phyloP scores from a whole-genome alignment of 805 yeast genomes.

The Starmerella davenportii region DNA sequence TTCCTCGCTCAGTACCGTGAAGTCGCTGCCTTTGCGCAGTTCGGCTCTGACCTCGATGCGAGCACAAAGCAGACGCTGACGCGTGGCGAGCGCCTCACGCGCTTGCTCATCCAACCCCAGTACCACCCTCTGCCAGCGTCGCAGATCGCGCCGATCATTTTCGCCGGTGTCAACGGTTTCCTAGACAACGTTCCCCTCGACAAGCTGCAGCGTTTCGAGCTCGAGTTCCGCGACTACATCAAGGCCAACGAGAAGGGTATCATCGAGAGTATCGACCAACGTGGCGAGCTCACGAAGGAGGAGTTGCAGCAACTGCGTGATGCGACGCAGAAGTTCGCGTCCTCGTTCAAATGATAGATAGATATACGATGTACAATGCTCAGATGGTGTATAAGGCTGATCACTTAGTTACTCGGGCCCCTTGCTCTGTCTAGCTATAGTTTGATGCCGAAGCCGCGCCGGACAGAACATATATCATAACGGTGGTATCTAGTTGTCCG shows the following conservation, averaged over 20 bases:
- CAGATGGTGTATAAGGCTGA: too few relatives aligned
- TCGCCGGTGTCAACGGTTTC: conserved; percentile 99
- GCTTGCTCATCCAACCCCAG: conserved; percentile 95
- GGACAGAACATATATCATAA: too few relatives aligned
- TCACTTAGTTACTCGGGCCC: too few relatives aligned
- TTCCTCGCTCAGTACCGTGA: conserved; percentile 99
- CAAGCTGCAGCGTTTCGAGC: conserved; percentile 81
- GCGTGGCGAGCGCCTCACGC: conserved; percentile 99
- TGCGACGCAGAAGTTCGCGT: conserved; percentile 78
- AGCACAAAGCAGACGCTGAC: conserved; percentile 96
- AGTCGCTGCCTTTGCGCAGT: conserved; percentile 99
- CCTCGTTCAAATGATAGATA: neutral
- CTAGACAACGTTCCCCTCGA: conserved; percentile 71
- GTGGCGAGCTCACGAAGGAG: conserved; percentile 84
- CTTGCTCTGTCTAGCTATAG: too few relatives aligned
- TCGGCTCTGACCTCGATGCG: conserved; percentile 99
- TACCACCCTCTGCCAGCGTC: conserved; percentile 93
- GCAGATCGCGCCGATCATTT: conserved; percentile 96
- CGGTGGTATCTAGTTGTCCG: too few relatives aligned
- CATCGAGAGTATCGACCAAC: conserved; percentile 63
- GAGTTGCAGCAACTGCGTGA: conserved; percentile 69
- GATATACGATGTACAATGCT: too few relatives aligned
- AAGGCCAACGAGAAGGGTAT: conserved; percentile 76
- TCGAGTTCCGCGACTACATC: conserved; percentile 78
- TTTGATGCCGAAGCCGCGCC: too few relatives aligned